Base-by-base conservation (phyloP, 768 basidiomycete species). In the Chalciporus chontae region DNA sequence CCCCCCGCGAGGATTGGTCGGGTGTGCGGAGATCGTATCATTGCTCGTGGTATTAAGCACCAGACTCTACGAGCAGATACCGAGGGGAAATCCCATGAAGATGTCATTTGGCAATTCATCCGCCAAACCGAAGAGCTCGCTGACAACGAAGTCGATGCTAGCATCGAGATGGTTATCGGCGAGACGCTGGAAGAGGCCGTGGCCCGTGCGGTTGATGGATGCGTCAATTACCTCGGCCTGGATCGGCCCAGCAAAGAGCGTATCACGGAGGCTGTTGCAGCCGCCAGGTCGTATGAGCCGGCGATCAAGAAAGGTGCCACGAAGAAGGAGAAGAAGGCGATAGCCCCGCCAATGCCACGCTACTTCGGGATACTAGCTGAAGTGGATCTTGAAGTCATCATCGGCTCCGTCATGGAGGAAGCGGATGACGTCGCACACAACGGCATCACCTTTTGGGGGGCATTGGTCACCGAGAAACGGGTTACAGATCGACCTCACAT, bases 341-440 rank as follows among this genome's bases (percentile, higher is more conserved):
- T 60, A 15, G 40, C 6, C 8, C 58, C 48, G 5, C 54, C 61
- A 3, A 40, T 52, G 1, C 76, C 81, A 37, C 76, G 91, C 31
- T 99, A 95, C 68, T 97, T 77, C 61, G 94, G 78, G 13, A 62
- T 97, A 34, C 67, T 88, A 5, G 81, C 85, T 9, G 91, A 95
- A 59, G 52, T 93, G 27, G 78, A 90, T 58, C 62, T 94, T 8
- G 58, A 66, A 5, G 53, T 67, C 7, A 57, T 81, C 36, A 66
- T 93, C 19, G 74, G 67, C 19, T 51, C 66, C 6, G 66, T 61
- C n/a, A 54, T 90, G 14, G 59, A 63, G 11, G 51, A 55, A 14
- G 65, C 58, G 4, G 65, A 55, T n/a, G 74, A 68, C 23, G 59
- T 63, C 17, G 61, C 67, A 23, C 49, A 60, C 18, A 52, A 55